phyloP scores from a whole-genome alignment of 1,139 yeast species.

The Scheffersomyces titani region DNA sequence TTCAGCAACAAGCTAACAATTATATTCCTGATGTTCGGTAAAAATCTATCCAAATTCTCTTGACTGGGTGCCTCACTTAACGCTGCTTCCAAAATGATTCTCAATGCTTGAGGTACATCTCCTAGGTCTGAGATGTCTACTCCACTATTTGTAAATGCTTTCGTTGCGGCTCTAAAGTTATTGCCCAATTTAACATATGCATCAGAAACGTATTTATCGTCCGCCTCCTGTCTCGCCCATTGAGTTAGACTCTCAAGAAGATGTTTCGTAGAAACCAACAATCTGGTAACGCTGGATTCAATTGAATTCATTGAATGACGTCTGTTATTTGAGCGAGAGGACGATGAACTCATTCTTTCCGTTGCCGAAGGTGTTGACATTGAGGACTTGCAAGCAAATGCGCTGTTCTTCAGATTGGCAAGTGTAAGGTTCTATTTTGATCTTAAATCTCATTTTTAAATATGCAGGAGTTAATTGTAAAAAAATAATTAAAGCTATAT shows the following conservation, averaged over 20 bases:
- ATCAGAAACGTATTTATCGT: slow-evolving; percentile 85
- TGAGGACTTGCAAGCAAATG: neutral
- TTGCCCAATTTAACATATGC: slow-evolving; percentile 92
- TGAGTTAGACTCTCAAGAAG: slow-evolving; percentile 80
- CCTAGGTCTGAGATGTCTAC: slow-evolving; percentile 71
- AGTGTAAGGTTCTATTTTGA: neutral
- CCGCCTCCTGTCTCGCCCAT: slow-evolving; percentile 83
- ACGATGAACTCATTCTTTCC: neutral
- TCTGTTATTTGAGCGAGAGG: slow-evolving; percentile 15
- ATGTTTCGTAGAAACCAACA: slow-evolving; percentile 87
- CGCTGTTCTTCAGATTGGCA: neutral
- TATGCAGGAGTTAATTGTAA: neutral
- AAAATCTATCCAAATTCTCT: slow-evolving; percentile 73
- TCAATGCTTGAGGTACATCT: slow-evolving; percentile 71
- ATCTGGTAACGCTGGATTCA: slow-evolving; percentile 79
- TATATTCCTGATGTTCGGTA: slow-evolving; percentile 85
- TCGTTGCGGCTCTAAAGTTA: slow-evolving; percentile 84
- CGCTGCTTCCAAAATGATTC: slow-evolving; percentile 84
- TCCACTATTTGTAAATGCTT: slow-evolving; percentile 69
- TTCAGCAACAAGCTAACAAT: slow-evolving; percentile 80
- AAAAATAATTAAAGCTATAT: neutral
- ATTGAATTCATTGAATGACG: slow-evolving; percentile 58
- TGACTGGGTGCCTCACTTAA: slow-evolving; percentile 85
- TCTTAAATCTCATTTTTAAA: neutral
- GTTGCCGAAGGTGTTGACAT: slow-evolving; percentile 2